phyloP scores from a whole-genome alignment of 306 rosid species.

The Comarum palustre region DNA sequence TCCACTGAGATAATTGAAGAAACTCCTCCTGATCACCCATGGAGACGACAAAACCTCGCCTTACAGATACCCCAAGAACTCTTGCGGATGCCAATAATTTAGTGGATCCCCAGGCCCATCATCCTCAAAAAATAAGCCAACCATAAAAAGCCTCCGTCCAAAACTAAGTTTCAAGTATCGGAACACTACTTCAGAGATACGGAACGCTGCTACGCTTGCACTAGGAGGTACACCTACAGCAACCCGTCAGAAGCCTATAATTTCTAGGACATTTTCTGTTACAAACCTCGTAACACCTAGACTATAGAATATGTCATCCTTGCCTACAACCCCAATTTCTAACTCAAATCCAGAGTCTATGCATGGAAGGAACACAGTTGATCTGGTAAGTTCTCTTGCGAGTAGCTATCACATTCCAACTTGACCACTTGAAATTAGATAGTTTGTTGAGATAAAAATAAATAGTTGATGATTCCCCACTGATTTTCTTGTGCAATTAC shows the following conservation, averaged over 20 bases:
- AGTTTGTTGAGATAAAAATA: not conserved
- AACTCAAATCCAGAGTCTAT: conserved; percentile 57
- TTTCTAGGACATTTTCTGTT: conserved; percentile 60
- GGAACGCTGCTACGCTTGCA: conserved; percentile 51
- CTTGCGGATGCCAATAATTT: conserved; percentile 33
- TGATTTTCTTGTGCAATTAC: not conserved
- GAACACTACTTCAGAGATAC: conserved; percentile 48
- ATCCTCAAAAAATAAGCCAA: conserved; percentile 40
- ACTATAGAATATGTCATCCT: conserved; percentile 47
- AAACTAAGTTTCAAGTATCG: conserved; percentile 51
- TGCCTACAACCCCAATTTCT: conserved; percentile 53
- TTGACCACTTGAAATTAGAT: conserved; percentile 9
- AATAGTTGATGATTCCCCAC: not conserved
- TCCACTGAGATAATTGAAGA: conserved; percentile 63
- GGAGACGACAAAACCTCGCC: conserved; percentile 39
- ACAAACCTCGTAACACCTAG: conserved; percentile 39
- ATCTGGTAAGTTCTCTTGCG: conserved; percentile 30
- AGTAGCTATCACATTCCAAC: conserved; percentile 29
- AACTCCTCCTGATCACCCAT: conserved; percentile 29
- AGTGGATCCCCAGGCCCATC: conserved; percentile 50
- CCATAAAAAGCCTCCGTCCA: conserved; percentile 46
- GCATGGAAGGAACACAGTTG: conserved; percentile 45
- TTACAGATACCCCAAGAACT: conserved; percentile 42
- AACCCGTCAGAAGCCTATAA: conserved; percentile 41
- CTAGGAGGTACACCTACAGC: conserved; percentile 40